Percentiles rank a stretch among this genome's conserved stretches.
Conservation (phyloP, 108 stramenopile genomes). For the Conticribra weissflogii region DNA sequence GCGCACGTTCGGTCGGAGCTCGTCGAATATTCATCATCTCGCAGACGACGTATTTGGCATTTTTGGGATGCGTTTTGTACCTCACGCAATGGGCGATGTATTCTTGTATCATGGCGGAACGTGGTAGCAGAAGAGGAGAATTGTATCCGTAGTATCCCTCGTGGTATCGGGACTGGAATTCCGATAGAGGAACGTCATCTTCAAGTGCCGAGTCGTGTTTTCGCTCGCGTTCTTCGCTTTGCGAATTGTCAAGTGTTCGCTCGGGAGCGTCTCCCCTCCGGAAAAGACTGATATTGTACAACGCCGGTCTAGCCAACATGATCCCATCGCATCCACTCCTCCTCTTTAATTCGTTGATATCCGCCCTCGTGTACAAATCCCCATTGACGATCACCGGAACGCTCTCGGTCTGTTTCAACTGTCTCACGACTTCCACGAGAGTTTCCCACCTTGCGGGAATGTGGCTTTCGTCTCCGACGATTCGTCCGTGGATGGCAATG, state of each 20-base stretch:
- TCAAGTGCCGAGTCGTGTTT: background rate
- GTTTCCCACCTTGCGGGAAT: conserved; percentile 78
- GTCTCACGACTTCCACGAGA: conserved; percentile 74
- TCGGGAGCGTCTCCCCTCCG: conserved; percentile 24
- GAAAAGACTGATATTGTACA: conserved; percentile 91
- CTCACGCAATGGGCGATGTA: conserved; percentile 75
- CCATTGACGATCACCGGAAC: conserved; percentile 90
- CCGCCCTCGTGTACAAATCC: conserved; percentile 89
- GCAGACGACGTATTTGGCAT: conserved; percentile 93
- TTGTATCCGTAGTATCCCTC: conserved; percentile 50
- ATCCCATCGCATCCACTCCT: conserved; percentile 83
- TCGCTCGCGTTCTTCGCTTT: background rate
- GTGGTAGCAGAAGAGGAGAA: conserved; percentile 65
- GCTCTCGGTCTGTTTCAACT: conserved; percentile 47
- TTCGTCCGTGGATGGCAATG: conserved; percentile 91
- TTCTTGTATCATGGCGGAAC: conserved; percentile 84
- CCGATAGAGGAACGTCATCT: conserved; percentile 16
- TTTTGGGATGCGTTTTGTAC: conserved; percentile 85
- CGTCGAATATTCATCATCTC: conserved; percentile 95
- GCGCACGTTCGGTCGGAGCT: conserved; percentile 55
- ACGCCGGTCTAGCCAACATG: conserved; percentile 92
- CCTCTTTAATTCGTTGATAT: conserved; percentile 62
- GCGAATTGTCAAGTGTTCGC: background rate
- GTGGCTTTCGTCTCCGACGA: conserved; percentile 66
- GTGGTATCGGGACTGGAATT: conserved; percentile 37